Conservation (phyloP, 2,329 filamentous ascomycete species). For the Hypomyces perniciosus region DNA sequence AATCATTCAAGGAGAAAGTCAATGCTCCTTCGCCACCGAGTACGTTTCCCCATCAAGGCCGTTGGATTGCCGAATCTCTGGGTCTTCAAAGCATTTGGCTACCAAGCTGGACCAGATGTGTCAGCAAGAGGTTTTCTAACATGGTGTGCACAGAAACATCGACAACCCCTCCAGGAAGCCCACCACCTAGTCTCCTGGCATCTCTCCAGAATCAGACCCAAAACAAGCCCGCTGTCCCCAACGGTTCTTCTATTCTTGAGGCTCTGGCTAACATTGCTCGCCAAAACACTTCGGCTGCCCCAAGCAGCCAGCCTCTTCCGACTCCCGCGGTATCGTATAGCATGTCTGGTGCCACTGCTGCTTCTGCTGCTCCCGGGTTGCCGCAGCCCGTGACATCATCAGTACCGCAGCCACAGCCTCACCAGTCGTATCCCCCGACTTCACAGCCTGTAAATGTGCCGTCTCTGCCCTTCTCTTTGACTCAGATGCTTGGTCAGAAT, state of each 20-base stretch:
- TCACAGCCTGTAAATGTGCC: slow-evolving; percentile 55
- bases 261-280: slow-evolving; percentile 76
- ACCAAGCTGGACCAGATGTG: background rate
- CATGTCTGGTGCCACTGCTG: slow-evolving; percentile 22
- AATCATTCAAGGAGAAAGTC: slow-evolving; percentile 75
- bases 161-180: slow-evolving; percentile 65
- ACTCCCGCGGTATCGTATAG: slow-evolving; percentile 40
- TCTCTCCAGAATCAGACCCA: slow-evolving; percentile 29
- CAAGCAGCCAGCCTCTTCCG: slow-evolving; percentile 32
- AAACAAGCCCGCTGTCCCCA: slow-evolving; percentile 35
- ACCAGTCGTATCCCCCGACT: slow-evolving; percentile 35
- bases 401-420: slow-evolving; percentile 23
- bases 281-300: slow-evolving; percentile 54
- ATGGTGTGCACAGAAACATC: slow-evolving; percentile 50
- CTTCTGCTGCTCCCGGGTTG: slow-evolving; percentile 18
- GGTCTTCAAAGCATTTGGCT: background rate
- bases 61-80: background rate
- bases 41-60: slow-evolving; percentile 43
- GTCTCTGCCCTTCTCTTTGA: slow-evolving; percentile 38
- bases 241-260: slow-evolving; percentile 61
- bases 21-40: slow-evolving; percentile 54
- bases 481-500: slow-evolving; percentile 31
- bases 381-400: slow-evolving; percentile 27
- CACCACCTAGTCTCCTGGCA: slow-evolving; percentile 41
- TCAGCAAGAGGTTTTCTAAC: slow-evolving; percentile 31